Evolutionary conservation across 345 rosid species (phyloP).

Genomic region (Fremontodendron californicum): DNA sequence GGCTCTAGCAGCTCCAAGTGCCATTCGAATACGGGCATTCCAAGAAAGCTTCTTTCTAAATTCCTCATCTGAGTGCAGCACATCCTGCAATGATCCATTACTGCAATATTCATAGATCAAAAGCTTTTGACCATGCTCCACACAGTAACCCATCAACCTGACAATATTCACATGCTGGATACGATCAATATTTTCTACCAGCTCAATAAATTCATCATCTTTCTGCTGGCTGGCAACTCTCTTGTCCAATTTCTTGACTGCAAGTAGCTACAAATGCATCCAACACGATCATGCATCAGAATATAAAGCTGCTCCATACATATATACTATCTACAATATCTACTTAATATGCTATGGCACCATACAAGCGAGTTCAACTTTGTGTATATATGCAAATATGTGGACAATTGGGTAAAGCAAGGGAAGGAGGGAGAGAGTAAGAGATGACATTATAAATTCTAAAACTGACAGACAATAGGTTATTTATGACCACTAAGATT

Average conservation of each 20-base stretch:
- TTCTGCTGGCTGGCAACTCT: conserved; percentile 59
- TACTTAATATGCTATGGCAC: neutral
- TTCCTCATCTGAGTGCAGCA: conserved; percentile 80
- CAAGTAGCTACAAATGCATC: conserved; percentile 55
- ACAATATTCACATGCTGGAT: conserved; percentile 85
- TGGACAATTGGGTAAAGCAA: neutral
- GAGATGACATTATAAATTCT: neutral
- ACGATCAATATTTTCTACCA: conserved; percentile 72
- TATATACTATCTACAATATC: neutral
- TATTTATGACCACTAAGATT: neutral
- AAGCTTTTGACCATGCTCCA: conserved; percentile 92
- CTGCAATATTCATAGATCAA: conserved; percentile 84
- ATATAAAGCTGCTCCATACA: neutral
- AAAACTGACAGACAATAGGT: neutral
- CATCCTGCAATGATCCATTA: conserved; percentile 77
- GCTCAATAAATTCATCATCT: conserved; percentile 72
- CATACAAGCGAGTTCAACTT: neutral
- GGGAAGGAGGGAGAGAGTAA: neutral
- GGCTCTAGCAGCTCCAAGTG: conserved; percentile 95
- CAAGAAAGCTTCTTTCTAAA: conserved; percentile 61
- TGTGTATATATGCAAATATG: neutral
- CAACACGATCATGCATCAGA: conserved; percentile 19
- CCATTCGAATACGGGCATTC: conserved; percentile 76
- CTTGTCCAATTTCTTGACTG: conserved; percentile 89
- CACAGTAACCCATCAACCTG: conserved; percentile 89